Evolutionary conservation across 2,329 filamentous ascomycete species (phyloP), one percentile per base, ranked within the genome.

Genomic region (Penicillium sp.): DNA sequence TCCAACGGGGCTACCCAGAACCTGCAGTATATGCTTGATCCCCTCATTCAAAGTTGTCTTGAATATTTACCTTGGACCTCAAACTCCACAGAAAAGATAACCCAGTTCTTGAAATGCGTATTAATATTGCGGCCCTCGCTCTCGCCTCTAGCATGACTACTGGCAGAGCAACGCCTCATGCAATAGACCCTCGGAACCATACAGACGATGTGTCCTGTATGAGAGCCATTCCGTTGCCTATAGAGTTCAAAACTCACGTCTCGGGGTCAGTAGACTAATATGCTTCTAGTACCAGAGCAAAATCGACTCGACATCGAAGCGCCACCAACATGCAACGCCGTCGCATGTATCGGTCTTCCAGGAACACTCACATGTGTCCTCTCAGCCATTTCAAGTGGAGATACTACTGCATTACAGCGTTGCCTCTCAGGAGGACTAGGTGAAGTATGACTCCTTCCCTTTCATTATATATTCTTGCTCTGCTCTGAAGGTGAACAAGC

Each of bases 271-370:
- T 18, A 35, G 15, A 35, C 37, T 40, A 22, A 40, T 40, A 20
- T 11, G 6, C 12, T 22, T 12, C 11, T 31, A 66, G 63, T 60
- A 8, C 46, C 46, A 4, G 55, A 64, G 33, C 42, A 62, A 27
- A 63, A 63, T 31, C 43, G 40, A 6, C 41, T 47, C 15, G 26
- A 57, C 5, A 42, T 63, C 37, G 53, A 57, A 33, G 33, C 58
- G 20, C 62, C 63, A 8, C 56, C 59, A 26, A 44, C 54, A 5
- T 66, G 62, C 26, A 65, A 55, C 26, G 27, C 62, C 9, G 49
- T 54, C 12, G 55, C 63, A 23, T 66, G 63, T 40, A 33, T 65
- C 35, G 57, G 57, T n/a, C 52, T 66, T 9, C 33, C 42, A 4
- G 59, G 57, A 15, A 56, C 54, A n/a, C 27, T 62, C 14, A 57